phyloP scores from a whole-genome alignment of 176 grass and related monocot genomes.

The Triticum timopheevii region DNA sequence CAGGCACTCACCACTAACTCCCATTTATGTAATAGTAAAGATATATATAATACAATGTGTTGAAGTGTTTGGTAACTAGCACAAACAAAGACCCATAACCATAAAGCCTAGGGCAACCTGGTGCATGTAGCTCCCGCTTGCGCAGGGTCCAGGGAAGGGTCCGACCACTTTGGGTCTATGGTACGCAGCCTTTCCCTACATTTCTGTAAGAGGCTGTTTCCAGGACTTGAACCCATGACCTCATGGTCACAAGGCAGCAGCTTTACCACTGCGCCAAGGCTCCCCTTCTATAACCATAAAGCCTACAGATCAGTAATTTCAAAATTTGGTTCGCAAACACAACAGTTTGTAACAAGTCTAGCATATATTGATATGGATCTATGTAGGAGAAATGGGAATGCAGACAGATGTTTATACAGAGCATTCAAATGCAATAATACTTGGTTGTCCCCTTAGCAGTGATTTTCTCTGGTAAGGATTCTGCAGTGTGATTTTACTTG shows the following conservation, averaged over 20 bases:
- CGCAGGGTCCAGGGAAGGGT: no score
- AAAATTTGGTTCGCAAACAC: background rate
- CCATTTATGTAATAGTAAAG: background rate
- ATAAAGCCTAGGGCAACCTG: no score
- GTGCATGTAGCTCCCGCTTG: no score
- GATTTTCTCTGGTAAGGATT: background rate
- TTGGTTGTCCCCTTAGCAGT: background rate
- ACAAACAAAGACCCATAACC: background rate
- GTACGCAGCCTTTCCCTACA: no score
- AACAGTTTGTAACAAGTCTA: background rate
- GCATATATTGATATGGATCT: background rate
- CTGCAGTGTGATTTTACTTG: background rate
- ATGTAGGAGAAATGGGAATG: slow-evolving; percentile 22
- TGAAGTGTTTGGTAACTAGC: background rate
- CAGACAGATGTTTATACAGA: background rate
- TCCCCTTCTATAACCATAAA: slow-evolving; percentile 19
- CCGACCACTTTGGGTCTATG: no score
- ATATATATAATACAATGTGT: background rate
- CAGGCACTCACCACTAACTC: background rate
- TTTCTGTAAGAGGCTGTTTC: no score
- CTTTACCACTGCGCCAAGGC: no score
- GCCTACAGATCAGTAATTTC: slow-evolving; percentile 4
- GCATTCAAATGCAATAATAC: background rate
- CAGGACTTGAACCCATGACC: no score
- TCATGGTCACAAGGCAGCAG: no score